Evolutionary conservation across 306 rosid species (phyloP).

Genomic region (Cucumis hystrix): DNA sequence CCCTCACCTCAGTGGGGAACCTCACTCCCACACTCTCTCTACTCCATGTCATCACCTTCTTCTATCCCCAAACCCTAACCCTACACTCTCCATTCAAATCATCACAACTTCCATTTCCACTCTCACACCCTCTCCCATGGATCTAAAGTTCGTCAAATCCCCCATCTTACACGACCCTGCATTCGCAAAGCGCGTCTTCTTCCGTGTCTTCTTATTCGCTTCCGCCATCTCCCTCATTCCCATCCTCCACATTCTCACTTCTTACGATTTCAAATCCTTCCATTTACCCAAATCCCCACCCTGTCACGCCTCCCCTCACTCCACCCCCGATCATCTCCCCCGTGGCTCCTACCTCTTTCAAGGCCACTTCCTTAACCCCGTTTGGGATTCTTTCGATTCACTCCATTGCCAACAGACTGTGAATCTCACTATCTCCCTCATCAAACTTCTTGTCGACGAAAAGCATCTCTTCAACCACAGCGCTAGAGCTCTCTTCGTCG

Average conservation of each 20-base stretch:
- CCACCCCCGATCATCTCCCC: not conserved
- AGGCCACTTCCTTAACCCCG: slow-evolving; percentile 29
- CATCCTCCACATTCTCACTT: slow-evolving; percentile 32
- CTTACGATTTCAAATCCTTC: slow-evolving; percentile 25
- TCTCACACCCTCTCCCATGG: slow-evolving; percentile 14
- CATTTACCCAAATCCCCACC: slow-evolving; percentile 21
- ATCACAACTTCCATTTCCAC: not conserved
- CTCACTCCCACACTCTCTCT: not conserved
- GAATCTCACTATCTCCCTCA: slow-evolving; percentile 28
- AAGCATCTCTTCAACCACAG: slow-evolving; percentile 22
- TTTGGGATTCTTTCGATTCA: slow-evolving; percentile 51
- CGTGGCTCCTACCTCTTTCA: slow-evolving; percentile 37
- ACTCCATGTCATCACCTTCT: not conserved
- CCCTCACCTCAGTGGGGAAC: not conserved
- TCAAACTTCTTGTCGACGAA: slow-evolving; percentile 21
- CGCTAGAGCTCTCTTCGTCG: slow-evolving; percentile 46
- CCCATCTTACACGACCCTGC: slow-evolving; percentile 33
- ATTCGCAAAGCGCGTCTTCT: slow-evolving; percentile 29
- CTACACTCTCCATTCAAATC: not conserved
- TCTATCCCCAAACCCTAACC: not conserved
- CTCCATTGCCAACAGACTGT: slow-evolving; percentile 21
- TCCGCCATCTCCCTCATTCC: slow-evolving; percentile 46
- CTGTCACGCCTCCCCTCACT: slow-evolving; percentile 10
- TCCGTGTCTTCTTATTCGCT: slow-evolving; percentile 43
- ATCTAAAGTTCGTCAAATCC: slow-evolving; percentile 22